Percentiles rank a stretch among this genome's conserved stretches.
Evolutionary conservation across 2,329 filamentous ascomycete genomes (phyloP).

Genomic region (Nothophaeocryptopus gaeumannii): DNA sequence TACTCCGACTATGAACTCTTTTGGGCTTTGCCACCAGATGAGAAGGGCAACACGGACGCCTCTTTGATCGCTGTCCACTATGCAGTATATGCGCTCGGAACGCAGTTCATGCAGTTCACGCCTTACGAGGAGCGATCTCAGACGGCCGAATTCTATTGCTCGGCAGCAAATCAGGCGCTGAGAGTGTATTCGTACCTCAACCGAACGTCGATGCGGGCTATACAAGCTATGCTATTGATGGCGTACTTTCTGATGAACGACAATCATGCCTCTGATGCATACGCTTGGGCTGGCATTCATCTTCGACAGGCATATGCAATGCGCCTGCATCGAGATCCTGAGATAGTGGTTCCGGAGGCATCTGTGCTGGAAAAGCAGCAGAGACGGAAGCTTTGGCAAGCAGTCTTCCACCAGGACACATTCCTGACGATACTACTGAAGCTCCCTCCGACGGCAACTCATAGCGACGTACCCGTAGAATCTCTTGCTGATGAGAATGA

Average conservation of each 20-base stretch:
- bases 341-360: conserved; percentile 65
- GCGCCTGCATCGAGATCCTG: conserved; percentile 75
- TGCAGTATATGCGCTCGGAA: conserved; percentile 73
- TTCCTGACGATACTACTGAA: conserved; percentile 76
- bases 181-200: conserved; percentile 75
- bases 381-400: conserved; percentile 77
- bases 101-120: conserved; percentile 66
- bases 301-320: conserved; percentile 78
- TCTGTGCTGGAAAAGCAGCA: conserved; percentile 72
- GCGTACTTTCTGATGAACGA: conserved; percentile 84
- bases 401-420: conserved; percentile 75
- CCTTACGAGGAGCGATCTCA: conserved; percentile 64
- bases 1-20: conserved; percentile 77
- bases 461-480: conserved; percentile 75
- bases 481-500: conserved; percentile 66
- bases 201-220: conserved; percentile 67
- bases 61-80: conserved; percentile 71
- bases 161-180: conserved; percentile 73
- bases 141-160: conserved; percentile 76
- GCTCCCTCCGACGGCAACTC: conserved; percentile 72
- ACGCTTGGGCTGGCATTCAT: conserved; percentile 75
- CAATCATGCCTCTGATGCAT: conserved; percentile 78
- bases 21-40: conserved; percentile 57
- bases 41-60: conserved; percentile 63
- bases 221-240: conserved; percentile 79